phyloP scores from a whole-genome alignment of 1,284 basidiomycete species.

The Farysia itapuensis region DNA sequence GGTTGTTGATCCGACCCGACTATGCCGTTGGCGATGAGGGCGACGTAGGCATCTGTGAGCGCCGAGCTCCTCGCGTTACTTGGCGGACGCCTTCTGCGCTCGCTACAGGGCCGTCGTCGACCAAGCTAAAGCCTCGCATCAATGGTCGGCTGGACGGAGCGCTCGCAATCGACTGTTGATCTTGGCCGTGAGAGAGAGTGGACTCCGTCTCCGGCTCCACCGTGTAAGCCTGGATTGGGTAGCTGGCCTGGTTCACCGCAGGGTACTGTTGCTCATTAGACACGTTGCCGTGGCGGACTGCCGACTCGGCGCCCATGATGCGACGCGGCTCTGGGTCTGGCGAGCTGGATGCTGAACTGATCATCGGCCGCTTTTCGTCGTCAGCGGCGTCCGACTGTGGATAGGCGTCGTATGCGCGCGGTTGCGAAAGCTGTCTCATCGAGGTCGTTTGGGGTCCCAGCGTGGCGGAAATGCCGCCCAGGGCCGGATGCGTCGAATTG shows the following conservation, averaged over 20 bases:
- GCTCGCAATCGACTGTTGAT: constrained; percentile 1
- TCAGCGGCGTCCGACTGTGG: constrained; percentile 26
- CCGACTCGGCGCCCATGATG: constrained; percentile 9
- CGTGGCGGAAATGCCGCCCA: constrained; percentile 4
- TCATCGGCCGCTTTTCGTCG: constrained; percentile 51
- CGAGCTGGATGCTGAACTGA: constrained; percentile 36
- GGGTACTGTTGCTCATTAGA: constrained; percentile 49
- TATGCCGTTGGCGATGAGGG: constrained; percentile 2
- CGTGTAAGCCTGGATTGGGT: constrained; percentile 40
- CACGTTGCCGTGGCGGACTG: constrained; percentile 43
- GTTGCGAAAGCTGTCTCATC: no score
- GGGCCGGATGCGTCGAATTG: constrained; percentile 21
- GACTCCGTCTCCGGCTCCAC: constrained; percentile 42
- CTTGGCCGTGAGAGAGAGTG: constrained; percentile 9
- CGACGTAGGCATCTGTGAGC: constrained; percentile 31
- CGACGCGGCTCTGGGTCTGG: constrained; percentile 32
- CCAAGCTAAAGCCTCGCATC: constrained; percentile 49
- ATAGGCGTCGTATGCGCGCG: constrained; percentile 28
- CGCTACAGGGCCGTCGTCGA: constrained; percentile 57
- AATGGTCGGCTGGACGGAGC: constrained; percentile 15
- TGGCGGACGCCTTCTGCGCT: constrained; percentile 43
- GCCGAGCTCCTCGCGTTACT: constrained; percentile 51
- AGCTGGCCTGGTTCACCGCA: constrained; percentile 34
- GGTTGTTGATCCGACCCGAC: constrained; percentile 3
- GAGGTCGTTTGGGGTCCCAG: background rate